phyloP scores from a whole-genome alignment of 176 grass and related monocot genomes.

The Dactylis glomerata region DNA sequence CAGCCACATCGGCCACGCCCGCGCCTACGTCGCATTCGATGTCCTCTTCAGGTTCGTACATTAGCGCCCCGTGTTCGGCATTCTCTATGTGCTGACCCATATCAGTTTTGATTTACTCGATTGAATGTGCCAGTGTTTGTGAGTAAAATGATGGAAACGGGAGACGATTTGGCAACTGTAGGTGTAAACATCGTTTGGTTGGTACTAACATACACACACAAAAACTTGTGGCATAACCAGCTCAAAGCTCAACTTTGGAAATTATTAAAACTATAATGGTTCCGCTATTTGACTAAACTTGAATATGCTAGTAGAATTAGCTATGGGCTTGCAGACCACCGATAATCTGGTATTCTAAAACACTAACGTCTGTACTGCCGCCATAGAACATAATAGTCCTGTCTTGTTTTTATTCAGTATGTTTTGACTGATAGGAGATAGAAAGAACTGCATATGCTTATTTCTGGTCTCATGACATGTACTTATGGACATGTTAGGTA shows the following conservation, averaged over 20 bases:
- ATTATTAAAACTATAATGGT: background rate
- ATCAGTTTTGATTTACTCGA: background rate
- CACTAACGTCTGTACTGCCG: background rate
- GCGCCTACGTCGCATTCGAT: slow-evolving; percentile 91
- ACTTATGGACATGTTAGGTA: slow-evolving; percentile 43
- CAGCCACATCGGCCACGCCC: slow-evolving; percentile 93
- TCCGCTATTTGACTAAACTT: background rate
- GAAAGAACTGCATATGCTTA: background rate
- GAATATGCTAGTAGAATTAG: background rate
- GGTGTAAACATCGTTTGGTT: background rate
- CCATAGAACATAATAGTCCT: background rate
- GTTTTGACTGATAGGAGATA: background rate
- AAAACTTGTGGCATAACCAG: background rate
- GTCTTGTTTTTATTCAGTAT: background rate
- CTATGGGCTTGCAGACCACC: background rate
- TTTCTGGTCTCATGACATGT: background rate
- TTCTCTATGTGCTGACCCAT: background rate
- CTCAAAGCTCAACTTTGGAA: background rate
- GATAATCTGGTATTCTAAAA: background rate
- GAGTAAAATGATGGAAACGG: background rate
- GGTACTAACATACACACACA: background rate
- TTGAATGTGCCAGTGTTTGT: background rate
- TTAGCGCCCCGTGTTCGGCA: background rate
- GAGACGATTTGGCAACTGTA: background rate
- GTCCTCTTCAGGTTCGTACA: slow-evolving; percentile 67